Conservation (phyloP, 1,284 basidiomycete genomes). For the Trametes versicolor region DNA sequence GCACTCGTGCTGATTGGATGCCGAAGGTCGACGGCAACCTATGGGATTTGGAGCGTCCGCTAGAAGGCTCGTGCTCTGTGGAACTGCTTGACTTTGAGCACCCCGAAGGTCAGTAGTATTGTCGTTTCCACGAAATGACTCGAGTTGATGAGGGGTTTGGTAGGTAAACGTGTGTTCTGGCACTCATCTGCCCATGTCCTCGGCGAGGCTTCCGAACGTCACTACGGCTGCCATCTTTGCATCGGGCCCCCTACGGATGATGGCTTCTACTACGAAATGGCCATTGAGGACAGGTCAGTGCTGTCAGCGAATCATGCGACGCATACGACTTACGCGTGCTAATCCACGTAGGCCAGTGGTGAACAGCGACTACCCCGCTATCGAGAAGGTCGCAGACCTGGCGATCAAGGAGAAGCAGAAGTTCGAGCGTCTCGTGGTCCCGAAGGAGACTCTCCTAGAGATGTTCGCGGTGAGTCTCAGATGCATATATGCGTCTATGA, state of each 20-base stretch:
- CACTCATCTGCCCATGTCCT: slow-evolving; percentile 99
- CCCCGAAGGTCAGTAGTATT: slow-evolving; percentile 59
- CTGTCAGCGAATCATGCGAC: background rate
- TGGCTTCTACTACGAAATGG: slow-evolving; percentile 99
- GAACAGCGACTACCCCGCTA: slow-evolving; percentile 85
- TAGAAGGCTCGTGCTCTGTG: slow-evolving; percentile 86
- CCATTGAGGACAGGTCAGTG: slow-evolving; percentile 71
- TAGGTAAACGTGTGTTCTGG: slow-evolving; percentile 98
- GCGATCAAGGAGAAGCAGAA: slow-evolving; percentile 98
- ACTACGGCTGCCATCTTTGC: slow-evolving; percentile 98
- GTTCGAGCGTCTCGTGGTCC: slow-evolving; percentile 94
- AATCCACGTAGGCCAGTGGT: slow-evolving; percentile 67
- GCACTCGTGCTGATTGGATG: too few species aligned
- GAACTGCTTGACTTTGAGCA: slow-evolving; percentile 96
- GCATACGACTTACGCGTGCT: background rate
- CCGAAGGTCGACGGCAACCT: slow-evolving; percentile 91
- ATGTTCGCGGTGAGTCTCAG: slow-evolving; percentile 87
- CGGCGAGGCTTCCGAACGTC: slow-evolving; percentile 97
- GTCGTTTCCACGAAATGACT: background rate
- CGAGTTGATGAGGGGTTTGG: slow-evolving; percentile 12
- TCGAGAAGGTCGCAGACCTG: slow-evolving; percentile 90
- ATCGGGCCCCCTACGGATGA: slow-evolving; percentile 98
- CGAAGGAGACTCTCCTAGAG: slow-evolving; percentile 94
- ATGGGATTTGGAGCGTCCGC: slow-evolving; percentile 96
- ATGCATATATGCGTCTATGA: background rate